Evolutionary conservation across 176 grass and related monocot species (phyloP).

Genomic region (Oryza meridionalis): DNA sequence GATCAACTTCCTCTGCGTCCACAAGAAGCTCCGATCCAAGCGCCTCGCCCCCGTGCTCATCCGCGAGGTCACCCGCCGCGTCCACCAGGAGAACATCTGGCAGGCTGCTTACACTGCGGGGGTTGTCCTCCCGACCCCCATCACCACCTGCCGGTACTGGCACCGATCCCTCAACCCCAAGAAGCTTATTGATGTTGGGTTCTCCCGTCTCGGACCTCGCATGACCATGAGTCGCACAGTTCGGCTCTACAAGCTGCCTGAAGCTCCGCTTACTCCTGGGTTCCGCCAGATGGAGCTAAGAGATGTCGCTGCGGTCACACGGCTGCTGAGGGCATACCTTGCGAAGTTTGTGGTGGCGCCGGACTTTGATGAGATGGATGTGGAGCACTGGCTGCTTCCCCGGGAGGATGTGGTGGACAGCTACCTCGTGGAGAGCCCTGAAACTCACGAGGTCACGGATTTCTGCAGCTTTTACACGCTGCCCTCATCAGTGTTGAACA

Average conservation of each 20-base stretch:
- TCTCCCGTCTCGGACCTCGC: constrained; percentile 81
- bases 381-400: constrained; percentile 97
- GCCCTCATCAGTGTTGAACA: constrained; percentile 88
- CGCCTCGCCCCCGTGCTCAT: constrained; percentile 98
- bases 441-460: constrained; percentile 93
- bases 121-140: constrained; percentile 85
- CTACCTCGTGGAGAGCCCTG: constrained; percentile 93
- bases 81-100: constrained; percentile 98
- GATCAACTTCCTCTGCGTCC: constrained; percentile 99
- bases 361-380: constrained; percentile 94
- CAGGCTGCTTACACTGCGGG: constrained; percentile 98
- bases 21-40: constrained; percentile 99
- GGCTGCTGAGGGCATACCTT: constrained; percentile 79
- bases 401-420: constrained; percentile 87
- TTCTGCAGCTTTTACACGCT: constrained; percentile 98
- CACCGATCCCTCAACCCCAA: constrained; percentile 92
- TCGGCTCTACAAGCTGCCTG: constrained; percentile 92
- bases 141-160: constrained; percentile 98
- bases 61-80: constrained; percentile 91
- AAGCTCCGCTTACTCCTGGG: constrained; percentile 74
- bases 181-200: constrained; percentile 96
- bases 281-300: constrained; percentile 91
- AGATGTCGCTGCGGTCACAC: constrained; percentile 84
- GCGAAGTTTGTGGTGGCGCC: constrained; percentile 71
- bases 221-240: constrained; percentile 99